Base-by-base conservation (phyloP, 495 filamentous ascomycete genomes). In the Aspergillus funiculosus region DNA sequence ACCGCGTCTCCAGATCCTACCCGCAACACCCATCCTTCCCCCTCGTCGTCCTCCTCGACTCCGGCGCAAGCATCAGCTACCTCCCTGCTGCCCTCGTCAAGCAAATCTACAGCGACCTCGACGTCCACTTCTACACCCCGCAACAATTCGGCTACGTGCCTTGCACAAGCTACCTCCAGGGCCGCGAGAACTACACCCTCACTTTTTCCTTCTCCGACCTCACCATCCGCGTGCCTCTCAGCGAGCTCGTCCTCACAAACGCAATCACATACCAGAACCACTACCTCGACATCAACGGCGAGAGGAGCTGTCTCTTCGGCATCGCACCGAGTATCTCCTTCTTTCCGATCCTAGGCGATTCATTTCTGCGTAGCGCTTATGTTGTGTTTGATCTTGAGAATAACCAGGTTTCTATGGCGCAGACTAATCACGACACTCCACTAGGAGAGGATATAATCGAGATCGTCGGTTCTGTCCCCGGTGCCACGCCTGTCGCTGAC, bases 321-420 rank as follows among this genome's bases (percentile, higher is more conserved):
- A 75, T 95, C 48, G 64, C 79, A 11, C 76, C 80, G 6, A 79
- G 76, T 8, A 32, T 50, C 9, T 51, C 63, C 10, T 76, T 77
- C 31, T 79, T 78, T 11, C 76, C 75, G 29, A 81, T 94, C 2
- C 67, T 95, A 17, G 89, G 89, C 18, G 89, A 94, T 57, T 87
- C 87, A 0, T 95, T 95, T 69, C 74, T 95, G n/a, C 74, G 89
- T 25, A 83, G 82, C 26, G 89, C 89, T 0, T 95, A 95, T 55
- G 80, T 92, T 5, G 89, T 95, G 3, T 95, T 88, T 54, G 86
- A 94, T 53, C 69, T 94, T 28, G 76, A 74, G 10, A 91, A 87
- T 60, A 86, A 91, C 63, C 72, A 86, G 66, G 87, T 94, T 49
- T 63, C 60, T 1, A 68, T 95, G 39, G 89, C 86, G 3, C 80